Base-by-base conservation (phyloP, 225 moss, liverwort and hornwort genomes). In the Polytrichum formosum region DNA sequence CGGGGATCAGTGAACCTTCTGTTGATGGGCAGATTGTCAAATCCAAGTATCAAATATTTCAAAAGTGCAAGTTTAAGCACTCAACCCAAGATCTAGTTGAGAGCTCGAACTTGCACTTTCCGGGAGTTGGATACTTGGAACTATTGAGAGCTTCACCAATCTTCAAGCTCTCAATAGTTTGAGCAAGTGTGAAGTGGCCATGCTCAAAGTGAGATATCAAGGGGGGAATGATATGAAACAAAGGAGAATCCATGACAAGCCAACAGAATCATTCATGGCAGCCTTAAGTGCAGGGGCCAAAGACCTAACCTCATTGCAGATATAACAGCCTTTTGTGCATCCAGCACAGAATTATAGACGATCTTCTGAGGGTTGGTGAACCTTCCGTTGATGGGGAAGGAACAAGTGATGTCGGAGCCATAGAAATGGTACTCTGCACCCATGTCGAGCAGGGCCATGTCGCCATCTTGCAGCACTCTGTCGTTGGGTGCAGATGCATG, bases 371-470 rank as follows among this genome's bases (percentile, higher is more conserved):
- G 85, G 60, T 70, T 70, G 19, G 90, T 91, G 28, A 98, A 98
- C 55, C 73, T 84, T 59, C 97, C 92, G 65, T 91, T 98, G 67
- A 94, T 84, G n/a, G 94, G 94, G 74, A 83, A 98, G 37, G 94
- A 94, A 74, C 94, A 98, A 54, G 97, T 98, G 64, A 98, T 98
- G 74, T 98, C 94, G 21, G 94, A 91, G 61, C 79, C 91, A 70
- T 94, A 98, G 70, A 70, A 98, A 54, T 90, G 86, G 68, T 92
- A 94, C 83, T 94, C 92, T n/a, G 92, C 92, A 60, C 94, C 97
- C 97, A 98, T 98, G 59, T 98, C 97, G 64, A 98, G 76, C 73
- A 98, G 79, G 21, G 94, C 97, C 85, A 98, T 92, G 65, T 94
- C 94, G n/a, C 97, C 97, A 75, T 94, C 85, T 68, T 87, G 66